Conservation (phyloP, 2,329 filamentous ascomycete species). For the Claviceps pazoutovae region DNA sequence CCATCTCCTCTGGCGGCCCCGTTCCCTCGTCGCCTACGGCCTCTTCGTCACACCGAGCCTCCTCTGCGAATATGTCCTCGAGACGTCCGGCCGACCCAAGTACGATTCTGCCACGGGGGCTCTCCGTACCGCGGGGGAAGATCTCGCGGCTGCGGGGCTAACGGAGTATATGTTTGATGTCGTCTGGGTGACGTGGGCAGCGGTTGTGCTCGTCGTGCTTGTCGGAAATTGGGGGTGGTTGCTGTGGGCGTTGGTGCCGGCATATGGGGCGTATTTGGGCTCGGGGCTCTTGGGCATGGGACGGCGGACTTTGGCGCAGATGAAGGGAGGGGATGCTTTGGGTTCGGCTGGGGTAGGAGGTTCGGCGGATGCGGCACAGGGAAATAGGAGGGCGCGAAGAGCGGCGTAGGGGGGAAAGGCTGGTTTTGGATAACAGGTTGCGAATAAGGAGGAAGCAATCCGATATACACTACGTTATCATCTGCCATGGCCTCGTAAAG, state of each 20-base stretch:
- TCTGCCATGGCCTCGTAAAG: too few species aligned
- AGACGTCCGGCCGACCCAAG: slow-evolving; percentile 67
- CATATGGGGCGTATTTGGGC: slow-evolving; percentile 41
- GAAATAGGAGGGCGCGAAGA: slow-evolving; percentile 41
- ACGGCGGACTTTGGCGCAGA: slow-evolving; percentile 36
- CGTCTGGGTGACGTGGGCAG: slow-evolving; percentile 85
- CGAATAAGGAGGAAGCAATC: too few species aligned
- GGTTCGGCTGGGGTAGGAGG: slow-evolving; percentile 11
- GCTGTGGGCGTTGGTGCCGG: slow-evolving; percentile 40
- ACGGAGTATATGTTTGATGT: slow-evolving; percentile 99
- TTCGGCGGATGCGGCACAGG: slow-evolving; percentile 21
- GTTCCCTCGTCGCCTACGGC: slow-evolving; percentile 54
- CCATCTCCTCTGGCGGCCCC: slow-evolving; percentile 51
- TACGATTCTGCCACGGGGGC: slow-evolving; percentile 49
- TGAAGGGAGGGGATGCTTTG: slow-evolving; percentile 21
- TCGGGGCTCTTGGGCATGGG: slow-evolving; percentile 39
- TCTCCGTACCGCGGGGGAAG: slow-evolving; percentile 70
- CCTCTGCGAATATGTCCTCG: slow-evolving; percentile 72
- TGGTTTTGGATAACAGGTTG: background rate
- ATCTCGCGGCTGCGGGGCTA: slow-evolving; percentile 72
- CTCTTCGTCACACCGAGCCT: slow-evolving; percentile 62
- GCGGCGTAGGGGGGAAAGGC: slow-evolving; percentile 26
- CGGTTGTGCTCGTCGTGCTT: slow-evolving; percentile 54
- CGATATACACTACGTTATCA: too few species aligned
- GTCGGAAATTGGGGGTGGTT: slow-evolving; percentile 66